Evolutionary conservation across 768 basidiomycete genomes (phyloP).

Genomic region (Strobilomyces echinocephalus): DNA sequence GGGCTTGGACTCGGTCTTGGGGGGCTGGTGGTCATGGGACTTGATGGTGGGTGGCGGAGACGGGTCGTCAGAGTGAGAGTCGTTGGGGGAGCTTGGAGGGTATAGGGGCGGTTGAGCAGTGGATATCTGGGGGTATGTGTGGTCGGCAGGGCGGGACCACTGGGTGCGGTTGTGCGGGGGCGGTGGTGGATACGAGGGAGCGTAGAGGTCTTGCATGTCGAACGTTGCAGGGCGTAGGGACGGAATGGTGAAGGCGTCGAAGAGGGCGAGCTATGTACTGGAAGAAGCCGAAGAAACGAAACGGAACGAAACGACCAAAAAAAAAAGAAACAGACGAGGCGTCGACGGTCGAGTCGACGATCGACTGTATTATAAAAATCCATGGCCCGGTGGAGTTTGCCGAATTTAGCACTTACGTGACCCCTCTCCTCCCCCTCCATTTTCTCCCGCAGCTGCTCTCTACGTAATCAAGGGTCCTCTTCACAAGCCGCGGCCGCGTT

Average conservation of each 20-base stretch:
- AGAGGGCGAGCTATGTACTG: conserved; percentile 28
- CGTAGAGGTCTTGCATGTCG: conserved; percentile 47
- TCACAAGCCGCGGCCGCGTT: conserved; percentile 35
- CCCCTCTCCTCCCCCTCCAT: conserved; percentile 25
- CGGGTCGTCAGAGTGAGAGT: conserved; percentile 45
- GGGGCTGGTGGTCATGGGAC: conserved; percentile 43
- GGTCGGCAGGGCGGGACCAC: conserved; percentile 32
- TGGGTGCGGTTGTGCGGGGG: conserved; percentile 39
- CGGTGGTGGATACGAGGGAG: conserved; percentile 33
- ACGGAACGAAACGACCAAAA: conserved; percentile 19
- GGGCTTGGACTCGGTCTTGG: conserved; percentile 73
- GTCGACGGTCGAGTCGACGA: conserved; percentile 28
- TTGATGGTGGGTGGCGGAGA: conserved; percentile 34
- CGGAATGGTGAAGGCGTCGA: conserved; percentile 34
- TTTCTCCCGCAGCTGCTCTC: conserved; percentile 28
- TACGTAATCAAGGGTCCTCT: conserved; percentile 34
- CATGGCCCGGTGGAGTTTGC: conserved; percentile 36
- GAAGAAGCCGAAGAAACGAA: conserved; percentile 29
- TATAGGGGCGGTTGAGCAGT: conserved; percentile 30
- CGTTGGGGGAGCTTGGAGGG: conserved; percentile 35
- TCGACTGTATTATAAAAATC: conserved; percentile 37
- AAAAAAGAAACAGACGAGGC: conserved; percentile 29
- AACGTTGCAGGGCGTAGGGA: conserved; percentile 39
- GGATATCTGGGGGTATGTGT: conserved; percentile 32
- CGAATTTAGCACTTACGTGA: conserved; percentile 35